Base-by-base conservation (phyloP, 148 eudicot species). In the Chenopodium album region DNA sequence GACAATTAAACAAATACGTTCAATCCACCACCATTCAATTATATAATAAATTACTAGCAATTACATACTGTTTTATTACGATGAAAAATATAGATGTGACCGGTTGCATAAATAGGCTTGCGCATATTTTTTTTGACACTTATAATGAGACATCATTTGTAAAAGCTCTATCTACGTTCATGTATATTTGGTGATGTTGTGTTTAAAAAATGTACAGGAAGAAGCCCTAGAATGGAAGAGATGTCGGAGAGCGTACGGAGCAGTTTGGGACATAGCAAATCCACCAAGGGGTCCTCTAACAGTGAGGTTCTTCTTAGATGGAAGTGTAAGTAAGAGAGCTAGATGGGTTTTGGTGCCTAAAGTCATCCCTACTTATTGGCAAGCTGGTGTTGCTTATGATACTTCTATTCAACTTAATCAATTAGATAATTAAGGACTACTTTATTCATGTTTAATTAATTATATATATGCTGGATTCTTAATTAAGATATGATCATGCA, bases 211-310 rank as follows among this genome's bases (percentile, higher is more conserved):
- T 44, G 12, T 76, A 73, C 81, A 92, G 93, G 93, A 87, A 74
- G 85, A 89, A 69, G 83, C 83, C 89, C 73, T 89, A 76, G 87
- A 88, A 82, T 90, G 95, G 95, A 92, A 82, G 82, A 66, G 79
- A 23, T 89, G 91, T 86, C 65, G 92, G 23, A 89, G 75, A 73
- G 87, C 86, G 2, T 92, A 85, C 34, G 95, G 96, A 19, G 88
- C 92, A 37, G 95, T 85, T 4, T 92, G 92, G 92, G 95, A 92
- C 87, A 83, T 88, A 76, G 56, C 84, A 7, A 89, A 86, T 75
- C 95, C 92, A 60, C 92, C 93, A 62, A 71, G 48, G 80, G 93
- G 92, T 13, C 76, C 82, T 4, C 77, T 90, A 3, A 86, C 79
- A 10, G 9, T 90, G 4, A 82, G 89, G 81, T 66, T 92, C 52